Evolutionary conservation across 257 asterid genomes (phyloP).

Genomic region (Solanum arcanum): DNA sequence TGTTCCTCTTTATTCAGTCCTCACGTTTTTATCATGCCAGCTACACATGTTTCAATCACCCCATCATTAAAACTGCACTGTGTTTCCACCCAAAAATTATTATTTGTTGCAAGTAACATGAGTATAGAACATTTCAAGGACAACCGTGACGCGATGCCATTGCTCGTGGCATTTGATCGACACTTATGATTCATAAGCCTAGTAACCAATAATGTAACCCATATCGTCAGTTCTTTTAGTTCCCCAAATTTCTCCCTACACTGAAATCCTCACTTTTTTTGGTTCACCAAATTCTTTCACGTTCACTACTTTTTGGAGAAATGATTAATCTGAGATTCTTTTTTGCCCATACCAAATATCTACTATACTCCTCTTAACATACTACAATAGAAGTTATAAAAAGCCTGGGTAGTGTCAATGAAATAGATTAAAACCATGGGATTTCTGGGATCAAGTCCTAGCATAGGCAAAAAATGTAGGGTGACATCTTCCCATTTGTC

Average conservation of each 20-base stretch:
- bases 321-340: not conserved
- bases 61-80: not conserved
- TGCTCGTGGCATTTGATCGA: not conserved
- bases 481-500: not conserved
- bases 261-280: not conserved
- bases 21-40: not conserved
- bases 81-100: not conserved
- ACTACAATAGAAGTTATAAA: not conserved
- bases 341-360: not conserved
- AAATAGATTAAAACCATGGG: not conserved
- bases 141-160: not conserved
- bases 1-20: not conserved
- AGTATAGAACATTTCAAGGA: not conserved
- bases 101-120: not conserved
- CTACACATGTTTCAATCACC: not conserved
- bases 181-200: not conserved
- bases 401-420: not conserved
- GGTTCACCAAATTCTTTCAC: not conserved
- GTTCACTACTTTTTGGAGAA: not conserved
- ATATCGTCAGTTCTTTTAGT: not conserved
- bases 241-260: not conserved
- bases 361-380: not conserved
- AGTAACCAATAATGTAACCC: not conserved
- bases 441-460: not conserved
- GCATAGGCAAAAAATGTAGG: not conserved